These are phyloP conservation scores for Xylariomycetidae sp. DNA, from an alignment of 2,329 filamentous ascomycete species.

Conservation along the genomic window DNA sequence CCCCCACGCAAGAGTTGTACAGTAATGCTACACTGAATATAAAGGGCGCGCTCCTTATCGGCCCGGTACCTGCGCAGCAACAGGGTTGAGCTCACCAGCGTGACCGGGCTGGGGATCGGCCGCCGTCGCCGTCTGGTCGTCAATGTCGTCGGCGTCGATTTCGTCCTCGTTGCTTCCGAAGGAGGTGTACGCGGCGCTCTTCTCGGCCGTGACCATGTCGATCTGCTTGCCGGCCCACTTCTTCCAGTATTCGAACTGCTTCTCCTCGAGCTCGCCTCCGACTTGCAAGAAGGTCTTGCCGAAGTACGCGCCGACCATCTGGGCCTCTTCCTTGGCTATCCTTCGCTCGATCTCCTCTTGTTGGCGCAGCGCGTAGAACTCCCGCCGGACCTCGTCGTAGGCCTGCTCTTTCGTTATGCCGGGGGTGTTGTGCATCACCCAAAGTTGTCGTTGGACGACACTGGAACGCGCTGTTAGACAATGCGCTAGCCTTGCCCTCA, in stretches of 20 bases:
- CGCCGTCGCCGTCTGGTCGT: background rate
- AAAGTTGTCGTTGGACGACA: slow-evolving; percentile 87
- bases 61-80: background rate
- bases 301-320: slow-evolving; percentile 81
- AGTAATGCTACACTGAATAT: slow-evolving; percentile 20
- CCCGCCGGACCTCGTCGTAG: slow-evolving; percentile 80
- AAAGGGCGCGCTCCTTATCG: slow-evolving; percentile 1
- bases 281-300: slow-evolving; percentile 69
- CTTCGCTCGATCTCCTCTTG: slow-evolving; percentile 75
- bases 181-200: slow-evolving; percentile 19
- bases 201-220: slow-evolving; percentile 16
- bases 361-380: slow-evolving; percentile 84
- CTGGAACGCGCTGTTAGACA: slow-evolving; percentile 52
- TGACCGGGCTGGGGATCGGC: background rate
- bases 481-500: slow-evolving; percentile 2
- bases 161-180: slow-evolving; percentile 13
- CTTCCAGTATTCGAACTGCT: slow-evolving; percentile 78
- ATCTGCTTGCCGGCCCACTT: slow-evolving; percentile 26
- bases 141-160: slow-evolving; percentile 7
- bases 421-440: slow-evolving; percentile 63
- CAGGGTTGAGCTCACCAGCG: background rate
- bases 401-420: slow-evolving; percentile 59
- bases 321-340: slow-evolving; percentile 81
- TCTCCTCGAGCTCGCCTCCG: slow-evolving; percentile 76
- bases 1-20: slow-evolving; percentile 17